Base-by-base conservation (phyloP, 306 rosid genomes). In the Cajanus cajan region DNA sequence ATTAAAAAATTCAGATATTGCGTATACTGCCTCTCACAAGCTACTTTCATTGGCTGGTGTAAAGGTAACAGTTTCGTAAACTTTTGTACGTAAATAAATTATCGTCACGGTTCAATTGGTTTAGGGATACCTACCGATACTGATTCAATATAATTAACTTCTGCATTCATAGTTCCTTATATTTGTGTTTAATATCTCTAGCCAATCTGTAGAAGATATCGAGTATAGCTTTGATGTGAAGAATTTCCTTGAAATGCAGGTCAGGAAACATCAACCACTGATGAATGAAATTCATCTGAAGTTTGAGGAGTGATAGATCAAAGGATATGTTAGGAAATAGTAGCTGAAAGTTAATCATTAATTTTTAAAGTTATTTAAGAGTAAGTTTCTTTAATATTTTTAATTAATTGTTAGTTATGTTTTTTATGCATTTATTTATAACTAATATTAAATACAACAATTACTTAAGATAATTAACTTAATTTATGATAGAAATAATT, bases 31-130 rank as follows among this genome's bases (percentile, higher is more conserved):
- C 62, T 92, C 98, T 61, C 93, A 87, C 85, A 92, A 89, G 63
- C 89, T 92, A 73, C 95, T 89, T 24, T 85, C 97, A 45, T 82
- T 94, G 88, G 98, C 97, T 33, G 97, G 98, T 74, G 92, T 94
- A 64, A 92, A 92, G 86, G 98, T 88, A 85, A 85, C 69, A 28
- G 73, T 19, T 21, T 18, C 70, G 50, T 63, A 41, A 22, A 10
- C 22, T 40, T 59, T 65, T 50, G 28, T 9, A 44, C 40, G 19
- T 51, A 39, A 36, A 63, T 33, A 36, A 63, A 34, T 63, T 8
- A 36, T 36, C 5, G 12, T 63, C 13, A 6, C 11, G 40, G 33
- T 37, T 36, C 76, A 28, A 14, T 22, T 74, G 52, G 74, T 79
- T 44, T 36, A 28, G 55, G 50, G 43, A 63, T 78, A 25, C 55